These are phyloP conservation scores for Puccinia triticina DNA, from an alignment of 1,284 basidiomycete genomes.

Conservation along the genomic window DNA sequence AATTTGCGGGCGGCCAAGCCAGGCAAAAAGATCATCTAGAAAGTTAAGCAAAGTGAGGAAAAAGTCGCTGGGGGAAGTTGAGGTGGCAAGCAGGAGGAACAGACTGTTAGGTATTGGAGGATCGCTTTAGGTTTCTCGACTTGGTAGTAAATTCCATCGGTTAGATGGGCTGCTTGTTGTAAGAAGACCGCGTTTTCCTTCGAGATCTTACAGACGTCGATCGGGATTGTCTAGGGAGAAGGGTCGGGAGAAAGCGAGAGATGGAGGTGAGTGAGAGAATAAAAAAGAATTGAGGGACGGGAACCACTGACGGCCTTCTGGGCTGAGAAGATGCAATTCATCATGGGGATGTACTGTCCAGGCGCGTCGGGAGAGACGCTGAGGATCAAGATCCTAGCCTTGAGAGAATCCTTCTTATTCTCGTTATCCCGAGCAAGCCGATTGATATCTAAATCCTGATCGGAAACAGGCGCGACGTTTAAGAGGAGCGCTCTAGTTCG, in stretches of 20 bases:
- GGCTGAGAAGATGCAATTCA: conserved; percentile 99
- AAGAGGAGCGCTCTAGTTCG: not conserved
- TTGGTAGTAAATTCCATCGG: conserved; percentile 88
- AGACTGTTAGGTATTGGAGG: conserved; percentile 81
- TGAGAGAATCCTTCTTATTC: conserved; percentile 65
- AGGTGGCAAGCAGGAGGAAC: conserved; percentile 54
- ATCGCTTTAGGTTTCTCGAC: conserved; percentile 77
- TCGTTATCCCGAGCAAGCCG: conserved; percentile 65
- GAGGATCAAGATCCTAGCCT: conserved; percentile 84
- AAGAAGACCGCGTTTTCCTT: conserved; percentile 91
- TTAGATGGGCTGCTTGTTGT: conserved; percentile 94
- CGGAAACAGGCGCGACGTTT: not conserved
- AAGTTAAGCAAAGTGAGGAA: conserved; percentile 16
- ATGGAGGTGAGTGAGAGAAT: not conserved
- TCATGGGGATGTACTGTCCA: conserved; percentile 89
- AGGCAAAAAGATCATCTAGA: conserved; percentile 88
- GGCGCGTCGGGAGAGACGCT: conserved; percentile 87
- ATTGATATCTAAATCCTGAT: conserved; percentile 73
- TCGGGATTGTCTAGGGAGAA: conserved; percentile 76
- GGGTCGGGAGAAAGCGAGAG: not conserved
- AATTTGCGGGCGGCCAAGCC: conserved; percentile 75
- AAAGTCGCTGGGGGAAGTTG: conserved; percentile 3
- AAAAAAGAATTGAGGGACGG: conserved; percentile 49
- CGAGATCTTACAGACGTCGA: conserved; percentile 91
- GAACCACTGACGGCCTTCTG: conserved; percentile 90